These are phyloP conservation scores for Neohortaea acidophila DNA, from an alignment of 495 filamentous ascomycete genomes.

Conservation along the genomic window DNA sequence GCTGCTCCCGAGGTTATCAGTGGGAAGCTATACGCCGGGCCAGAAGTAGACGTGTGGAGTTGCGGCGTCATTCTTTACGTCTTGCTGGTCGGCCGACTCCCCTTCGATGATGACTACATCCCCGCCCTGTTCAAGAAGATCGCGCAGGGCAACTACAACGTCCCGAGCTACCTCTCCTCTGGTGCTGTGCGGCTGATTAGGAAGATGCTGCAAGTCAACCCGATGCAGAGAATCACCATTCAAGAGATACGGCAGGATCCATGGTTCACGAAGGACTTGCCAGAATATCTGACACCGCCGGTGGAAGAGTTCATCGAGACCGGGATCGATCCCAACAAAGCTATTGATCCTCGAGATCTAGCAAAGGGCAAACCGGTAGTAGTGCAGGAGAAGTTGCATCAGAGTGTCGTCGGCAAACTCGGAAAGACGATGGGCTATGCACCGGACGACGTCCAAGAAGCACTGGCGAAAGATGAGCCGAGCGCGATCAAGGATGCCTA, in stretches of 20 bases:
- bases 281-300: conserved; percentile 73
- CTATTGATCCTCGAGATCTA: conserved; percentile 65
- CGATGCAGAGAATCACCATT: conserved; percentile 82
- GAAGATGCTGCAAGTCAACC: conserved; percentile 89
- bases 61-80: conserved; percentile 98
- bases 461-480: conserved; percentile 76
- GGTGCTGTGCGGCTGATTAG: conserved; percentile 77
- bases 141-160: conserved; percentile 72
- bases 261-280: conserved; percentile 81
- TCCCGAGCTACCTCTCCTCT: conserved; percentile 72
- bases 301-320: conserved; percentile 86
- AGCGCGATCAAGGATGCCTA: conserved; percentile 98
- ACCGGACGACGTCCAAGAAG: conserved; percentile 87
- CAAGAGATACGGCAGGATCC: conserved; percentile 85
- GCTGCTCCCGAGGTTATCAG: conserved; percentile 95
- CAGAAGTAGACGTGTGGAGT: conserved; percentile 98
- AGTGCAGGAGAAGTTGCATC: conserved; percentile 76
- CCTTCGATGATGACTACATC: conserved; percentile 96
- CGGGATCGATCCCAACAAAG: conserved; percentile 77
- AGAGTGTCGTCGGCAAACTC: conserved; percentile 82
- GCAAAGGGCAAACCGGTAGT: conserved; percentile 59
- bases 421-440: conserved; percentile 96
- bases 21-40: conserved; percentile 92
- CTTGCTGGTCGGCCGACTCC: conserved; percentile 73
- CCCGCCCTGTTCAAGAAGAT: conserved; percentile 78